These are phyloP conservation scores for Amaranthus tricolor DNA, from an alignment of 179 eudicot genomes.

Conservation along the genomic window DNA sequence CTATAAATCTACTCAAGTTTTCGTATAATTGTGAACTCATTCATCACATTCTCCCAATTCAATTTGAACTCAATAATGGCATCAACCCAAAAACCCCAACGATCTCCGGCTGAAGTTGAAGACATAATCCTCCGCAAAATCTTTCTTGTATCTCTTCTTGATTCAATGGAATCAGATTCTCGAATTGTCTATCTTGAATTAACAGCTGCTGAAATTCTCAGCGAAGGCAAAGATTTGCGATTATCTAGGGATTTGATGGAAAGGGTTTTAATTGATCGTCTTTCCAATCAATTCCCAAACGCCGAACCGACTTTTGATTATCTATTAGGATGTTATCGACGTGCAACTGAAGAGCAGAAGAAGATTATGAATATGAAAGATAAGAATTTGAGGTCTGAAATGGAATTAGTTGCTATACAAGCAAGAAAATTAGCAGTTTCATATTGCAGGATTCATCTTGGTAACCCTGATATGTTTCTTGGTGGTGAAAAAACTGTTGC, in stretches of 20 bases:
- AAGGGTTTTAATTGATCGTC: conserved; percentile 76
- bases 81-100: conserved; percentile 49
- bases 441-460: conserved; percentile 82
- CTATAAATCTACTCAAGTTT: too few relatives aligned
- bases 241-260: conserved; percentile 74
- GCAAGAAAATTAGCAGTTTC: conserved; percentile 68
- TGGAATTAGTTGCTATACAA: conserved; percentile 61
- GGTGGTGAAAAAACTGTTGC: conserved; percentile 22
- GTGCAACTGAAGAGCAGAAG: conserved; percentile 76
- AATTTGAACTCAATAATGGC: conserved; percentile 40
- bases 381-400: conserved; percentile 55
- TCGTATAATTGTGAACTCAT: too few relatives aligned
- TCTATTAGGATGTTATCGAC: conserved; percentile 57
- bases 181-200: conserved; percentile 66
- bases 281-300: conserved; percentile 52
- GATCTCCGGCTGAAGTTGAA: conserved; percentile 73
- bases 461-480: conserved; percentile 84
- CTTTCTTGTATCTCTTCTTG: conserved; percentile 61
- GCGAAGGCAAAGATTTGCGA: conserved; percentile 69
- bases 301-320: conserved; percentile 77
- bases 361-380: conserved; percentile 80
- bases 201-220: conserved; percentile 87
- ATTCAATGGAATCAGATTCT: conserved; percentile 59
- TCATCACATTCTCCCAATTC: not conserved
- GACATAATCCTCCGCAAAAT: conserved; percentile 82